Evolutionary conservation across 2,329 filamentous ascomycete species (phyloP).

Genomic region (Plectosphaerella cucumerina): DNA sequence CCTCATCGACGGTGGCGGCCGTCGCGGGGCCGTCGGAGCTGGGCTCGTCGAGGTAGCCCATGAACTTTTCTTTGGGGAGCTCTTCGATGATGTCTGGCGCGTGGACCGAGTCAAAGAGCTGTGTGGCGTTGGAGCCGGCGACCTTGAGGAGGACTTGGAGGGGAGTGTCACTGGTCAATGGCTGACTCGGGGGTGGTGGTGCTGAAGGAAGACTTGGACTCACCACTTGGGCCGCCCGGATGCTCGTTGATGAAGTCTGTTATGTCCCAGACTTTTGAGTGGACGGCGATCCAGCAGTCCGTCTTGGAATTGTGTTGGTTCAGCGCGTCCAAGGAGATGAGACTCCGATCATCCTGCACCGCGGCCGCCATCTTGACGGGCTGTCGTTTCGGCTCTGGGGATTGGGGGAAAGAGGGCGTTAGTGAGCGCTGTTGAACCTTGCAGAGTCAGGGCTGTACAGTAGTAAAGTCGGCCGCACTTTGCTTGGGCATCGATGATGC

Average conservation of each 20-base stretch:
- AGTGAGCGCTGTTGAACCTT: too few species aligned
- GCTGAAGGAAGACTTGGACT: conserved; percentile 1
- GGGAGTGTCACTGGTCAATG: conserved; percentile 21
- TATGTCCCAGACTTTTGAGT: conserved; percentile 65
- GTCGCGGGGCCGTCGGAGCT: conserved; percentile 28
- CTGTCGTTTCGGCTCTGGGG: not conserved
- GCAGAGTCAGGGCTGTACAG: too few species aligned
- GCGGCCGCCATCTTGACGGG: not conserved
- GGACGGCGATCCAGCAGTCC: conserved; percentile 65
- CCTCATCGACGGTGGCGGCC: not conserved
- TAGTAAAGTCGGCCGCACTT: too few species aligned
- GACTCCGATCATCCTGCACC: not conserved
- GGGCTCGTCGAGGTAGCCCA: conserved; percentile 40
- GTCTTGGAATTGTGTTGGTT: conserved; percentile 40
- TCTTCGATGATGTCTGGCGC: conserved; percentile 33
- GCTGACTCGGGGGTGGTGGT: not conserved
- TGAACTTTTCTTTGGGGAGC: conserved; percentile 39
- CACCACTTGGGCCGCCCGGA: conserved; percentile 30
- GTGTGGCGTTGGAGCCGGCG: conserved; percentile 50
- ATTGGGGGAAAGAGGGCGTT: not conserved
- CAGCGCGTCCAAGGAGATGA: conserved; percentile 30
- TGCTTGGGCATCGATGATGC: too few species aligned
- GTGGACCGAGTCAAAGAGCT: conserved; percentile 47
- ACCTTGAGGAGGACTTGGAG: conserved; percentile 42
- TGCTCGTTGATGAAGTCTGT: conserved; percentile 54